Percentiles rank a stretch among this genome's conserved stretches.
Evolutionary conservation across 2,329 filamentous ascomycete species (phyloP).

Genomic region (Chaetoscypha palmicola): DNA sequence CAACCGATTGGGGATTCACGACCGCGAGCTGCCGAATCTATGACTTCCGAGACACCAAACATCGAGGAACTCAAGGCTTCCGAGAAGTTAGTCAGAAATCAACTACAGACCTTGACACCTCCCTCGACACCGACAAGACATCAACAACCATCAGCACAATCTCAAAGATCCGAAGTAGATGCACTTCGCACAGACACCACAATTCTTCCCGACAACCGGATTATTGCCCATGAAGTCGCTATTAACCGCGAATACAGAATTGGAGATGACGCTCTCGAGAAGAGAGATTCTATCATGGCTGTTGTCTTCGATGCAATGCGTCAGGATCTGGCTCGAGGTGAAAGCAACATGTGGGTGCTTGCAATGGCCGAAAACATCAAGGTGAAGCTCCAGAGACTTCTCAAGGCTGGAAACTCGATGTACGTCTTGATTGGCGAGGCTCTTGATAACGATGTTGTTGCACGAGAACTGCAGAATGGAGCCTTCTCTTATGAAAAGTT

Average conservation of each 20-base stretch:
- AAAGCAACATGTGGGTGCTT: conserved; percentile 61
- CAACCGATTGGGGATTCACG: conserved; percentile 63
- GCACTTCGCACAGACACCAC: conserved; percentile 34
- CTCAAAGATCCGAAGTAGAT: conserved; percentile 23
- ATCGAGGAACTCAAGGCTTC: conserved; percentile 37
- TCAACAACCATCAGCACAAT: conserved; percentile 1
- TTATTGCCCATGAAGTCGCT: conserved; percentile 71
- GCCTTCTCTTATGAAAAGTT: conserved; percentile 77
- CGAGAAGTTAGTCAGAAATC: conserved; percentile 36
- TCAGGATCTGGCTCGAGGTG: conserved; percentile 53
- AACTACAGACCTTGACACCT: conserved; percentile 44
- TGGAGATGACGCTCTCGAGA: conserved; percentile 53
- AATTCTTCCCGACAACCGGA: conserved; percentile 62
- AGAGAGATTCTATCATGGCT: conserved; percentile 52
- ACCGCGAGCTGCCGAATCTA: conserved; percentile 48
- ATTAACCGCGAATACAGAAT: conserved; percentile 75
- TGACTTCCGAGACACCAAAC: conserved; percentile 33
- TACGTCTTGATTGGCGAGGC: conserved; percentile 68
- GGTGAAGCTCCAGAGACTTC: conserved; percentile 63
- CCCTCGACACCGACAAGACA: conserved; percentile 41
- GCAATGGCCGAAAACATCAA: conserved; percentile 65
- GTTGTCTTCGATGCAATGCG: conserved; percentile 54
- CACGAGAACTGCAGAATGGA: conserved; percentile 60
- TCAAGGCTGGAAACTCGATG: conserved; percentile 66
- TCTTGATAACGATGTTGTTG: conserved; percentile 65